Conservation (phyloP, 2,329 filamentous ascomycete genomes). For the Fusarium miscanthi region DNA sequence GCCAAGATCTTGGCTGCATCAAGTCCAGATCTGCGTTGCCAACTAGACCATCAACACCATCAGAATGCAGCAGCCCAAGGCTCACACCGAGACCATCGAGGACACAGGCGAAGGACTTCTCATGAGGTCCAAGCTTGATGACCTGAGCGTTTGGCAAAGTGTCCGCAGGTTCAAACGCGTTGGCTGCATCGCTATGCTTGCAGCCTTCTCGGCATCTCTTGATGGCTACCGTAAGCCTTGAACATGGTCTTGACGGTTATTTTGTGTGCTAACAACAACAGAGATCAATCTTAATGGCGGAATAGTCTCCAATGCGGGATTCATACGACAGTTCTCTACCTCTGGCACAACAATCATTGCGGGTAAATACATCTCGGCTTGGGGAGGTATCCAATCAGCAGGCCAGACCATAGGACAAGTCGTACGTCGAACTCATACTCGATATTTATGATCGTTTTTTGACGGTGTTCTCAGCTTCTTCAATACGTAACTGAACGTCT, state of each 20-base stretch:
- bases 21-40: background rate
- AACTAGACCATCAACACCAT: background rate
- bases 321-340: background rate
- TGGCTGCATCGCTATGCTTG: background rate
- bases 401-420: background rate
- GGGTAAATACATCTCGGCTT: background rate
- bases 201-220: background rate
- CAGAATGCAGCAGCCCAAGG: background rate
- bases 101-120: background rate
- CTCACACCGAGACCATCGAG: background rate
- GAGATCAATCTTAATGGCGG: background rate
- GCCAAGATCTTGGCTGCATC: background rate
- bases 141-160: background rate
- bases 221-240: background rate
- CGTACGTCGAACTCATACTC: background rate
- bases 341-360: background rate
- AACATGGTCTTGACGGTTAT: rapidly evolving
- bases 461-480: background rate
- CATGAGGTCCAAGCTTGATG: background rate
- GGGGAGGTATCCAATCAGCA: background rate
- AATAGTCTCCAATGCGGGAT: background rate
- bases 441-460: rapidly evolving
- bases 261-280: background rate
- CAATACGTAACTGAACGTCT: background rate
- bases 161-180: background rate